Conservation (phyloP, 2,329 filamentous ascomycete genomes). For the Aaosphaeria arxii region DNA sequence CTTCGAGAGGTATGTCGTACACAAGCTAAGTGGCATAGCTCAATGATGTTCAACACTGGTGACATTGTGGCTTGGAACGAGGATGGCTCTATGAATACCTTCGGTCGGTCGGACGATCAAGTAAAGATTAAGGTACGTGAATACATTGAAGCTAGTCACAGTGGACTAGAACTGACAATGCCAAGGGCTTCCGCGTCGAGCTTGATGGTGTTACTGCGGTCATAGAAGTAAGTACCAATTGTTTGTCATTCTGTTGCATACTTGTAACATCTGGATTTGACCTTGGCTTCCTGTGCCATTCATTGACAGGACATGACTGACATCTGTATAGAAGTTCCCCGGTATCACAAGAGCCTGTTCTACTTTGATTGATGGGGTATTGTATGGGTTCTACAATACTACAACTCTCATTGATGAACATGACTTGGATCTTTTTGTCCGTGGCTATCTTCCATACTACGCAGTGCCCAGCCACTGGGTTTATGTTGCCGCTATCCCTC, state of each 20-base stretch:
- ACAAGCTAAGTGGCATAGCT: slow-evolving; percentile 9
- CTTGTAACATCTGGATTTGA: too few relatives aligned
- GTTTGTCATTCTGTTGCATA: background rate
- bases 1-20: background rate
- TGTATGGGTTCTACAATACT: slow-evolving; percentile 52
- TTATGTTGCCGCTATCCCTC: slow-evolving; percentile 44
- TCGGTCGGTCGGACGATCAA: slow-evolving; percentile 60
- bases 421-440: slow-evolving; percentile 41
- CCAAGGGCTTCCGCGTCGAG: slow-evolving; percentile 58
- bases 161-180: slow-evolving; percentile 6
- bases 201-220: slow-evolving; percentile 53
- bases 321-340: slow-evolving; percentile 33
- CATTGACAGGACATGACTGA: background rate
- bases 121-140: slow-evolving; percentile 53
- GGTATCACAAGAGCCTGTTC: slow-evolving; percentile 49
- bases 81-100: slow-evolving; percentile 54
- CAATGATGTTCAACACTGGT: slow-evolving; percentile 59
- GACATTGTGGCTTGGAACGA: slow-evolving; percentile 56
- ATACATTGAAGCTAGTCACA: too few relatives aligned
- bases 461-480: slow-evolving; percentile 50
- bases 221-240: slow-evolving; percentile 14
- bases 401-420: slow-evolving; percentile 24
- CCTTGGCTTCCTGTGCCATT: too few relatives aligned
- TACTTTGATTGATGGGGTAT: slow-evolving; percentile 46
- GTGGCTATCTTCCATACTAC: slow-evolving; percentile 53